Evolutionary conservation across 2,329 filamentous ascomycete species (phyloP).

Genomic region (Arthrocladium fulminans): DNA sequence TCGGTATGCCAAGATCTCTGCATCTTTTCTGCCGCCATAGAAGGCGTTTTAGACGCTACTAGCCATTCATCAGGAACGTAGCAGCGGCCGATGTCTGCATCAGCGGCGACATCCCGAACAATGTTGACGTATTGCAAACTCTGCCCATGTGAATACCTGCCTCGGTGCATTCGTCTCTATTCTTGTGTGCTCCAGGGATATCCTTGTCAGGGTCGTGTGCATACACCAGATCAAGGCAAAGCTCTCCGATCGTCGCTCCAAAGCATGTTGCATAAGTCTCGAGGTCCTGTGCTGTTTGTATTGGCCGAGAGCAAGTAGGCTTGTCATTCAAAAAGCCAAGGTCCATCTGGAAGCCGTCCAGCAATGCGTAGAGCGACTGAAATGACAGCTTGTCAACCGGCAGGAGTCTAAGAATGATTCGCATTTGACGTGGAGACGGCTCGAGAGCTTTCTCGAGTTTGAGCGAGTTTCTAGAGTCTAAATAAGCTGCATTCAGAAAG

Average conservation of each 20-base stretch:
- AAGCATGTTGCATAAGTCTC: constrained; percentile 58
- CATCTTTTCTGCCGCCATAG: constrained; percentile 16
- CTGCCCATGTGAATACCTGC: constrained; percentile 60
- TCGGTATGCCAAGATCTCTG: constrained; percentile 33
- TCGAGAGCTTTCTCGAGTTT: constrained; percentile 23
- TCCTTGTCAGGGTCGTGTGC: constrained; percentile 37
- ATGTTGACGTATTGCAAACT: constrained; percentile 73
- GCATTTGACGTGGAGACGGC: constrained; percentile 45
- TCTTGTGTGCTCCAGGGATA: constrained; percentile 20
- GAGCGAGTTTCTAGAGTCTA: constrained; percentile 31
- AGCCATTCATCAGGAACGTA: constrained; percentile 62
- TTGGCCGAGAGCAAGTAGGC: constrained; percentile 40
- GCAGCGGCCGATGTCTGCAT: constrained; percentile 56
- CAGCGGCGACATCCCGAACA: constrained; percentile 60
- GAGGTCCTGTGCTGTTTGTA: constrained; percentile 50
- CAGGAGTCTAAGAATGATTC: constrained; percentile 51
- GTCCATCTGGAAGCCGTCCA: constrained; percentile 63
- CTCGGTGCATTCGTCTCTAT: constrained; percentile 37
- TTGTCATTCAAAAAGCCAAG: constrained; percentile 42
- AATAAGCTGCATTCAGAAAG: constrained; percentile 45
- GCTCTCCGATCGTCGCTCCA: constrained; percentile 62
- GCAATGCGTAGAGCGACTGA: constrained; percentile 53
- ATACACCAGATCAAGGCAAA: constrained; percentile 60
- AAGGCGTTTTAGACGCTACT: constrained; percentile 42
- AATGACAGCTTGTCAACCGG: constrained; percentile 49